Conservation (phyloP, 2,329 filamentous ascomycete species). For the Alternaria arborescens region DNA sequence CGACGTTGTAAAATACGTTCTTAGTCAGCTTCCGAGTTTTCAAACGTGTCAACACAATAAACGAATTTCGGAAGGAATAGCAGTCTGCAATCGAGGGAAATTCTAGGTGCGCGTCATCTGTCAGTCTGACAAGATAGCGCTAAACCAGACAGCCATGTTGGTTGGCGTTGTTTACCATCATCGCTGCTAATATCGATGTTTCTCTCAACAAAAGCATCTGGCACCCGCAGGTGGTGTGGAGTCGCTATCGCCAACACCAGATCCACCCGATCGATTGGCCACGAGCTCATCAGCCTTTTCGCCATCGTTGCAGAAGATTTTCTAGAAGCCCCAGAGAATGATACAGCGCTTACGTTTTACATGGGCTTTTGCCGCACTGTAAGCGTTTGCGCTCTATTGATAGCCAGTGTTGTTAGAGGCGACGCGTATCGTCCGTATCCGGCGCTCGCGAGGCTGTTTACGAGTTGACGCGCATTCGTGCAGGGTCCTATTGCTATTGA, state of each 20-base stretch:
- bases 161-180: background rate
- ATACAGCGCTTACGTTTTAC: background rate
- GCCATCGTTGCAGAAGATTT: conserved; percentile 8
- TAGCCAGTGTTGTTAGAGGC: background rate
- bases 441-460: background rate
- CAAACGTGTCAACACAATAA: background rate
- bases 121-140: background rate
- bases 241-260: conserved; percentile 2
- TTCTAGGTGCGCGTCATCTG: background rate
- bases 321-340: conserved; percentile 5
- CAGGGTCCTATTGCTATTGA: conserved; percentile 6
- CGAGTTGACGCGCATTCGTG: conserved; percentile 11
- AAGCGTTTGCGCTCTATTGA: background rate
- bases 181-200: background rate
- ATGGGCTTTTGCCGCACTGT: background rate
- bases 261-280: conserved; percentile 5
- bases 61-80: background rate
- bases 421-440: background rate
- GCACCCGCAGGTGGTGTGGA: conserved; percentile 3
- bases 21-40: conserved; percentile 2
- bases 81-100: background rate
- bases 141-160: background rate
- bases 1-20: conserved; percentile 5
- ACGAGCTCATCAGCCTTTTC: background rate
- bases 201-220: conserved; percentile 6